Base-by-base conservation (phyloP, 192 early-diverging fungal species). In the Backusella parvicylindrica region DNA sequence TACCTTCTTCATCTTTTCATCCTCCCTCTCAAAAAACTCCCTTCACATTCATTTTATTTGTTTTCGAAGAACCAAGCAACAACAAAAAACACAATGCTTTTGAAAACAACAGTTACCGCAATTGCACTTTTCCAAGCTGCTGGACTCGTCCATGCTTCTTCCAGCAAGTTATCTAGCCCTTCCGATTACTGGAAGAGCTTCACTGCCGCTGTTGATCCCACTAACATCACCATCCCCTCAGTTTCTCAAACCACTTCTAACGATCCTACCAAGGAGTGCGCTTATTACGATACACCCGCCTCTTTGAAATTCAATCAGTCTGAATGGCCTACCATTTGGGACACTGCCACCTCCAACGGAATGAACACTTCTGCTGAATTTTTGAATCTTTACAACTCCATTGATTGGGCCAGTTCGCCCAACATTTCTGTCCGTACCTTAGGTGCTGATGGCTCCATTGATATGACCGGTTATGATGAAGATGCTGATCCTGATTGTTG, bases 361-460 rank as follows among this genome's bases (percentile, higher is more conserved):
- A 80, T 76, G 74, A 80, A 80, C 71, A 79, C 81, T 64, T 76
- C 75, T 21, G 68, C 77, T 9, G 78, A 86, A 37, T 83, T 86
- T 77, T 56, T 67, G 35, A 67, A 66, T 6, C 70, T 83, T 65
- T 83, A 83, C 77, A 83, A 86, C 50, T 81, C 83, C 40, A 83
- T 86, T 63, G 80, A 86, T 35, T 76, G 83, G 70, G 72, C 76
- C 50, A 81, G 74, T 8, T 75, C 72, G 26, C 84, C 84, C 35
- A 67, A 66, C 23, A 77, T 83, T 40, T 68, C 75, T 11, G 40
- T 81, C 15, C 70, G 67, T 28, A 80, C 64, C 16, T 40, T 64
- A 1, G 68, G 64, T 33, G 36, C 76, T 33, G 72, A 60, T 38
- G 75, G 72, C 16, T 80, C 77, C 68, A 66, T 76, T 16, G 68